Evolutionary conservation across 441 rosid species (phyloP), one percentile per base, ranked within the genome.

Genomic region (Cnidoscolus chayamansa): DNA sequence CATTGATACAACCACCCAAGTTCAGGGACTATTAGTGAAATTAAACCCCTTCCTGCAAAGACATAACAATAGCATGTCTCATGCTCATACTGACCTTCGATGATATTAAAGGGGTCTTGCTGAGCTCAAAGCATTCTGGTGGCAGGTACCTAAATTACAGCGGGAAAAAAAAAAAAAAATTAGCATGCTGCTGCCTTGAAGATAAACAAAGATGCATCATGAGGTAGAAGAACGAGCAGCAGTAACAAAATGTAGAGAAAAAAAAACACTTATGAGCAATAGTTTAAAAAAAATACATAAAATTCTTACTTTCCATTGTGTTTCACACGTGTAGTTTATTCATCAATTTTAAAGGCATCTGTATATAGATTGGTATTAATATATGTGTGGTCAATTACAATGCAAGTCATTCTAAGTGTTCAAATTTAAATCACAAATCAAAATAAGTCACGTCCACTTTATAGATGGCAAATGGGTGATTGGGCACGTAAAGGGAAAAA

Each of bases 91-190:
- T 80, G 67, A 89, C 99, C 96, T 96, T 93, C 16, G 97, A 93
- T 68, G 98, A 96, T 85, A 96, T 96, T 65, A 96, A 81, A 75
- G 99, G 98, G 58, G 84, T 93, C 80, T 77, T 91, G 87, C 78
- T 89, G 76, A 96, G 90, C 86, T 96, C 99, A 70, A 96, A 96
- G 83, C 98, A 96, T 78, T 91, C 99, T 13, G 98, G 98, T 58
- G 99, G 99, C 81, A 96, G 81, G 79, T 96, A 96, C 99, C 98
- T 93, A 76, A 68, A 65, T 74, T 68, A 68, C 58, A 63, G 70
- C 43, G 17, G 48, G 53, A 7, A 35, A 59, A 72, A 48, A 15
- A 35, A 50, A 25, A 25, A 25, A 47, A 45, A 7, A 40, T 65
- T 32, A 64, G 25, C 49, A 31, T 7, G 10, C 37, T 50, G 48